Evolutionary conservation across 352 stramenopile species (phyloP).

Genomic region (Phytophthora europaea): DNA sequence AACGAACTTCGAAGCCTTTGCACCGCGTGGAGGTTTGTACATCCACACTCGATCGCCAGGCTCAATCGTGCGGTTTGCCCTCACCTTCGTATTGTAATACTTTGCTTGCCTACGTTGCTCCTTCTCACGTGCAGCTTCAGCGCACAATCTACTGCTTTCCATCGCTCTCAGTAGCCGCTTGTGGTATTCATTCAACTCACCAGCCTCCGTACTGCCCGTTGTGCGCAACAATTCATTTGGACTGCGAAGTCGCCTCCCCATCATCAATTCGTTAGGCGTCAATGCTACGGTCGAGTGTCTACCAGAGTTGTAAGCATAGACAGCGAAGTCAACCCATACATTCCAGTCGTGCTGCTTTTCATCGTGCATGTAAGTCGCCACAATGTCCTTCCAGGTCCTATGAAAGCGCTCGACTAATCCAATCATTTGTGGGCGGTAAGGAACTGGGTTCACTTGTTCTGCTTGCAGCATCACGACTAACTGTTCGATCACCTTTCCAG

Average conservation of each 20-base stretch:
- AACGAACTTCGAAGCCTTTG: no score
- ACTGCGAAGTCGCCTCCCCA: neutral
- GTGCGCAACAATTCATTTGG: neutral
- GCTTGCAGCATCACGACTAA: neutral
- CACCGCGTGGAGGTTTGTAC: no score
- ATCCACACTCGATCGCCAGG: no score
- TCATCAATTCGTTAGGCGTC: neutral
- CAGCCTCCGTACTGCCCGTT: neutral
- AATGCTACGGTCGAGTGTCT: neutral
- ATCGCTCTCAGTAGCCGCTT: neutral
- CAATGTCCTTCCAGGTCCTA: neutral
- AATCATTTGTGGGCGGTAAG: neutral
- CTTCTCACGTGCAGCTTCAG: neutral
- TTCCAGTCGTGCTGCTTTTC: neutral
- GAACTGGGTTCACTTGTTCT: neutral
- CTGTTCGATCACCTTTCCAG: neutral
- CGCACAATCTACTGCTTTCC: neutral
- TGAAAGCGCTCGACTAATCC: neutral
- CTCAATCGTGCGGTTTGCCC: no score
- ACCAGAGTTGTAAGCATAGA: neutral
- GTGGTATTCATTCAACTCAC: neutral
- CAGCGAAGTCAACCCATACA: neutral
- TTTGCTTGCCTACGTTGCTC: no score
- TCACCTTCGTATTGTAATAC: no score
- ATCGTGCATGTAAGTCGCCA: neutral